Base-by-base conservation (phyloP, 257 asterid genomes). In the Anisodus tanguticus region DNA sequence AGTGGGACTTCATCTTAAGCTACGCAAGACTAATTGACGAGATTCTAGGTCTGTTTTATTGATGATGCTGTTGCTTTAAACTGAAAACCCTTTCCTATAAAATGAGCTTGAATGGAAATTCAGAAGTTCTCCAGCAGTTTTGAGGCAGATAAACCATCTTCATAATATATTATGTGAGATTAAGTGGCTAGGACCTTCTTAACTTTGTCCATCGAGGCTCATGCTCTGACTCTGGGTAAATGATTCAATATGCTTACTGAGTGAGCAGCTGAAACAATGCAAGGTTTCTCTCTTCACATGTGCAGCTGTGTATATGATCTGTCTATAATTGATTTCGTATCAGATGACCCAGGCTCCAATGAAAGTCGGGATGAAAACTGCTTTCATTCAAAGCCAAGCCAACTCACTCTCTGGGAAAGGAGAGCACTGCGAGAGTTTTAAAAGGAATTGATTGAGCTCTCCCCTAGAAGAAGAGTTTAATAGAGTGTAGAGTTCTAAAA, bases 1-100 rank as follows among this genome's bases (percentile, higher is more conserved):
- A 71, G 58, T n/a, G 79, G 45, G 17, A n/a, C 35, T 17, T 71
- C 37, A 71, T 71, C 57, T 71, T 12, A 71, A 71, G 58, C 79
- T 71, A 58, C 39, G 45, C 39, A 9, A 64, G 35, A 71, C 53
- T 15, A 16, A 15, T 12, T 68, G 13, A 68, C 79, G 58, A 71
- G 79, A 71, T 45, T 71, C 79, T 71, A 45, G 57, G 39, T 71
- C 58, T 8, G 58, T 71, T 45, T 71, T 9, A 9, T 3, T 15
- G 74, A 67, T 37, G 76, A 15, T 2, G 6, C 5, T 37, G 53
- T 39, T 68, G 53, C 49, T 37, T 68, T 68, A 68, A 37, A 68
- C 53, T 68, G 13, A 15, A 68, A 68, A 43, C 26, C 13, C 51
- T 39, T 68, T 68, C 8, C 76, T 15, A 68, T 68, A 39, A 67